These are phyloP conservation scores for Cyberlindnera subsufficiens DNA, from an alignment of 805 yeast species.

Conservation along the genomic window DNA sequence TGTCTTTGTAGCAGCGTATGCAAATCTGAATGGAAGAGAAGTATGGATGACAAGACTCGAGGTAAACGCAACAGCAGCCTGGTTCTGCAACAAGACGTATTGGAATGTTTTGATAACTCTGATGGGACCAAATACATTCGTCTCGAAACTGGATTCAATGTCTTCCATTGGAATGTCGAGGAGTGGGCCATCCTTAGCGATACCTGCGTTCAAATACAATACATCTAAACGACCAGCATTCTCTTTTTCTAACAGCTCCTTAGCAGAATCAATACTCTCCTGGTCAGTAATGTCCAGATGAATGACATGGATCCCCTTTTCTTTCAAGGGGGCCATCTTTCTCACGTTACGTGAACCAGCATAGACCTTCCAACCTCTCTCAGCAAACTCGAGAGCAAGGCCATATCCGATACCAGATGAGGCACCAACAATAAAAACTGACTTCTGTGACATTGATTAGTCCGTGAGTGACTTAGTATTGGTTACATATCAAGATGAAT, in stretches of 20 bases:
- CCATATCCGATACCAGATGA: conserved; percentile 55
- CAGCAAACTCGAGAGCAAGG: conserved; percentile 38
- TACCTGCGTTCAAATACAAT: conserved; percentile 38
- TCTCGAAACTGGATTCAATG: conserved; percentile 21
- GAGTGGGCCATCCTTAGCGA: conserved; percentile 21
- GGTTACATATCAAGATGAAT: too few relatives aligned
- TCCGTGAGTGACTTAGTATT: too few relatives aligned
- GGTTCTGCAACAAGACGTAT: conserved; percentile 25
- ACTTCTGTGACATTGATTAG: conserved; percentile 9
- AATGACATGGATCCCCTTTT: conserved; percentile 28
- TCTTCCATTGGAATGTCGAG: conserved; percentile 27
- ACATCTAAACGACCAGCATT: conserved; percentile 31
- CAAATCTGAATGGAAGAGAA: conserved; percentile 29
- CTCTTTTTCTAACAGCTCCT: conserved; percentile 19
- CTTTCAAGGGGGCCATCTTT: conserved; percentile 25
- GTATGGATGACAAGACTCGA: conserved; percentile 28
- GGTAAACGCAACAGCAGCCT: conserved; percentile 34
- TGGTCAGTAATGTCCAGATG: conserved; percentile 30
- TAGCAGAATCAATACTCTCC: conserved; percentile 24
- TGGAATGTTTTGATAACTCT: conserved; percentile 29
- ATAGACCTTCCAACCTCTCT: conserved; percentile 33
- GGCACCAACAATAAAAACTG: conserved; percentile 54
- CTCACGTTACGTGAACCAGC: conserved; percentile 29
- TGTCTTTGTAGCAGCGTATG: conserved; percentile 33
- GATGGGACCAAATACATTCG: conserved; percentile 36